Evolutionary conservation across 2,329 filamentous ascomycete species (phyloP), one percentile per base, ranked within the genome.

Genomic region (Cladosporium sp.): DNA sequence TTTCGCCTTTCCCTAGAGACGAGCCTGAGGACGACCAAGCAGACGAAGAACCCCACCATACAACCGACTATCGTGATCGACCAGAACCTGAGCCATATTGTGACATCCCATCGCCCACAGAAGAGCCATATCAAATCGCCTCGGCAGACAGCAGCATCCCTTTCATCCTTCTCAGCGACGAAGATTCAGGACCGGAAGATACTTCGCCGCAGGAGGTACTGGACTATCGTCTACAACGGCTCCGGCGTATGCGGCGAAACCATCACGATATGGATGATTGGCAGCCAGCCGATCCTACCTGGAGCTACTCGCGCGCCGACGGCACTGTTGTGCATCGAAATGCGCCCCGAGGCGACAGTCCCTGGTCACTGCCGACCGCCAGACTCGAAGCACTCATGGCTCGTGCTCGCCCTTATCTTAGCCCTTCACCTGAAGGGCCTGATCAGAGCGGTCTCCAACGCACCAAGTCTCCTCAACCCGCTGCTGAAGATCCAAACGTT

Each of bases 131-230:
- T 19, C 37, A 60, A n/a, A 15, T 60, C 10, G 24, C 61, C 3
- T 48, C 59, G 19, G 35, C 59, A 10, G 65, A 64, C 4, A 60
- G 57, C 28, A 59, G 51, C 32, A 20, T 61, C 4, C 66, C 67
- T 10, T 63, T 69, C 10, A 64, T 63, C 20, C 37, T 70, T 3
- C 57, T 68, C 4, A 67, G 62, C 28, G 68, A 70, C 34, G 66
- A 69, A 52, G 68, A 70, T 15, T 60, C 63, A 4, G 68, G 65
- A 13, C 67, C 67, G 3, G 69, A 71, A 58, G 66, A 70, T 10
- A 65, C 48, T 36, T 67, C 69, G 3, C 61, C 65, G 1, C 68
- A 66, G 51, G 69, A 70, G 48, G 66, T 71, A 4, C 59, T 70
- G n/a, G 68, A 70, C 51, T 70, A 66, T 58, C 64, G 68, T 19